Conservation (phyloP, 1,284 basidiomycete species). For the Polyporus tsugae region DNA sequence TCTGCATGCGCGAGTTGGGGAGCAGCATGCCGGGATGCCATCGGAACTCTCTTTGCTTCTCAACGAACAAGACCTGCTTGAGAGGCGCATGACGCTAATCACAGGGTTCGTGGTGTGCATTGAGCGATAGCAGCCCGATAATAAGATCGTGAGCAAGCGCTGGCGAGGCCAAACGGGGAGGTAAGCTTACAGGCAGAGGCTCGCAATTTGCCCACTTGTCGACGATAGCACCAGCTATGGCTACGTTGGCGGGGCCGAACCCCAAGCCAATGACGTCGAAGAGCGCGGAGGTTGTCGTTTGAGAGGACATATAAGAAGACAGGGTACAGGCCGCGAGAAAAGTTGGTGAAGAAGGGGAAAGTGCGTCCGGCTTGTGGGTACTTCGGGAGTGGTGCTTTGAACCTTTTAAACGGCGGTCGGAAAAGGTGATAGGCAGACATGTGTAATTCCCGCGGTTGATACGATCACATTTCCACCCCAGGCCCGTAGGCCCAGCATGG, state of each 20-base stretch:
- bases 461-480: slow-evolving; percentile 12
- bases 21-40: slow-evolving; percentile 71
- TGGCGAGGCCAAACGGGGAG: neutral
- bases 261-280: slow-evolving; percentile 65
- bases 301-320: slow-evolving; percentile 20
- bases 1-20: slow-evolving; percentile 66
- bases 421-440: slow-evolving; percentile 16
- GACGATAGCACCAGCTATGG: slow-evolving; percentile 62
- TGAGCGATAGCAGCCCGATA: slow-evolving; percentile 1
- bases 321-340: slow-evolving; percentile 16
- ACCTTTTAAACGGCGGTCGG: slow-evolving; percentile 30
- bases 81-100: slow-evolving; percentile 31
- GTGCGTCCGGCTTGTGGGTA: slow-evolving; percentile 20
- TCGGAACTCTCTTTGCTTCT: slow-evolving; percentile 55
- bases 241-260: slow-evolving; percentile 67
- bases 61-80: slow-evolving; percentile 57
- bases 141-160: slow-evolving; percentile 18
- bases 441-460: slow-evolving; percentile 25
- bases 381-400: slow-evolving; percentile 21
- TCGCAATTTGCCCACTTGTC: slow-evolving; percentile 43
- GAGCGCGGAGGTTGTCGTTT: slow-evolving; percentile 32
- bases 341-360: slow-evolving; percentile 21
- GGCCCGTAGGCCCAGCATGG: slow-evolving; percentile 11
- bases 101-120: neutral
- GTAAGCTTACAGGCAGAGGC: slow-evolving; percentile 22